phyloP scores from a whole-genome alignment of 805 yeast species.

The Zygosaccharomyces kombuchaensis region DNA sequence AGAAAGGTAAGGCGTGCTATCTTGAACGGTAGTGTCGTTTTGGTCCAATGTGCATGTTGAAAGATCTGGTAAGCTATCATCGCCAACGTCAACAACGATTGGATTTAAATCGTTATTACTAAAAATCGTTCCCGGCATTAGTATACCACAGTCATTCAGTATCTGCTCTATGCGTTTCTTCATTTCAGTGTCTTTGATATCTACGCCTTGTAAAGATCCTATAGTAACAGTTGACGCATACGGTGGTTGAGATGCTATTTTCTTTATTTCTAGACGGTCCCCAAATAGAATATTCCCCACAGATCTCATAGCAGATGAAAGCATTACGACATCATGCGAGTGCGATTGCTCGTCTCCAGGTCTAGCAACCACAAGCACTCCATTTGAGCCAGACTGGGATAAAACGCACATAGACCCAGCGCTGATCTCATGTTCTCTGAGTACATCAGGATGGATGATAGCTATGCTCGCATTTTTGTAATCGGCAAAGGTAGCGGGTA shows the following conservation, averaged over 20 bases:
- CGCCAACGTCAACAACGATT: slow-evolving; percentile 27
- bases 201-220: slow-evolving; percentile 27
- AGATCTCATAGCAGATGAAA: slow-evolving; percentile 45
- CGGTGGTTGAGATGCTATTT: slow-evolving; percentile 46
- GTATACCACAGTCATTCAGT: slow-evolving; percentile 52
- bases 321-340: slow-evolving; percentile 41
- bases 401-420: slow-evolving; percentile 45
- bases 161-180: slow-evolving; percentile 39
- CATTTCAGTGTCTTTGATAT: slow-evolving; percentile 16
- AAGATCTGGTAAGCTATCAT: slow-evolving; percentile 39
- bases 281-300: slow-evolving; percentile 45
- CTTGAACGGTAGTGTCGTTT: slow-evolving; percentile 12
- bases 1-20: slow-evolving; percentile 33
- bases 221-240: slow-evolving; percentile 39
- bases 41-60: slow-evolving; percentile 36
- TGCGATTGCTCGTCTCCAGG: slow-evolving; percentile 35
- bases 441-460: slow-evolving; percentile 40
- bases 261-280: slow-evolving; percentile 47
- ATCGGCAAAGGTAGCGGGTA: slow-evolving; percentile 19
- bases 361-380: slow-evolving; percentile 43
- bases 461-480: slow-evolving; percentile 38
- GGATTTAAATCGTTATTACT: slow-evolving; percentile 25
- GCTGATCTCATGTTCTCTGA: slow-evolving; percentile 44
- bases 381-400: slow-evolving; percentile 44
- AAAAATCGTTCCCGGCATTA: slow-evolving; percentile 52